These are phyloP conservation scores for Leccinum subrobustum DNA, from an alignment of 1,284 basidiomycete species.

Conservation along the genomic window DNA sequence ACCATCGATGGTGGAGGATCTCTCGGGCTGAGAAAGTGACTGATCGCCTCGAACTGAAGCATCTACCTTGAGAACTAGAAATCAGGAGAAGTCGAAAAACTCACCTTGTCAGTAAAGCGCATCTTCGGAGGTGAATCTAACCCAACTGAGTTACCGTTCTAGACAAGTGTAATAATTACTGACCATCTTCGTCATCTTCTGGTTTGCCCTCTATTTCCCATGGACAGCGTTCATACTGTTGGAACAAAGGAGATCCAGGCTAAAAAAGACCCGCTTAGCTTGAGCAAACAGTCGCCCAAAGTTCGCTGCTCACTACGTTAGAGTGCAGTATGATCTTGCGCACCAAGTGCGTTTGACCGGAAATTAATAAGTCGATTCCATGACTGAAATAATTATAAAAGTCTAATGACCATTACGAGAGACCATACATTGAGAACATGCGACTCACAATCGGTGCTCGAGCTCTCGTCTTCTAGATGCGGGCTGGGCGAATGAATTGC, in stretches of 20 bases:
- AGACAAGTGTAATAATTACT: constrained; percentile 9
- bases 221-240: constrained; percentile 84
- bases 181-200: constrained; percentile 77
- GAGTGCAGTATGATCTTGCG: constrained; percentile 84
- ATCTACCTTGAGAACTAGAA: neutral
- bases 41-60: constrained; percentile 67
- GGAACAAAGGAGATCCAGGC: constrained; percentile 87
- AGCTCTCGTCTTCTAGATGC: constrained; percentile 41
- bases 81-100: constrained; percentile 10
- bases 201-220: constrained; percentile 78
- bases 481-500: constrained; percentile 63
- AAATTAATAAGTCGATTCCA: constrained; percentile 82
- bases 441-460: constrained; percentile 43
- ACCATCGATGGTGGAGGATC: constrained; percentile 79
- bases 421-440: neutral
- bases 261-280: constrained; percentile 31
- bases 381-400: constrained; percentile 93
- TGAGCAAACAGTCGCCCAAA: neutral
- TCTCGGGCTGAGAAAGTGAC: constrained; percentile 68
- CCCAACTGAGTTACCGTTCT: constrained; percentile 4
- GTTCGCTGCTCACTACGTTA: constrained; percentile 66
- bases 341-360: constrained; percentile 68
- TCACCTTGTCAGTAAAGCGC: constrained; percentile 65
- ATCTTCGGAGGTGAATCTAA: constrained; percentile 66
- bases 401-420: constrained; percentile 44